Conservation (phyloP, 768 basidiomycete genomes). For the Favolaschia claudopus region DNA sequence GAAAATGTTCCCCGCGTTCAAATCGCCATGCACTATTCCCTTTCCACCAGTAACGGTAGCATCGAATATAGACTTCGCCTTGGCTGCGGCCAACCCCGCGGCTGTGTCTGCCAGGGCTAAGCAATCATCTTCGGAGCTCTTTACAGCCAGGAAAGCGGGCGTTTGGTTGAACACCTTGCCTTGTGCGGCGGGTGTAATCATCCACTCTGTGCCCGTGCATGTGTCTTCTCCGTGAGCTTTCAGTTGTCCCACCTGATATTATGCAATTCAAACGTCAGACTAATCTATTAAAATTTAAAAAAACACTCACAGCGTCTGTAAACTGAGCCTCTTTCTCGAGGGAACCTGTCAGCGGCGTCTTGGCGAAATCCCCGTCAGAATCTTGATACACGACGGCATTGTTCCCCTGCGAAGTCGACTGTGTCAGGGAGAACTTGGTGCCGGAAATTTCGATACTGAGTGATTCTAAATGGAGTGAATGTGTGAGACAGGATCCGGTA, state of each 20-base stretch:
- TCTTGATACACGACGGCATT: neutral
- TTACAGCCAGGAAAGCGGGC: neutral
- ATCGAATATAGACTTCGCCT: neutral
- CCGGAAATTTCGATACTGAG: neutral
- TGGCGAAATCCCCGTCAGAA: neutral
- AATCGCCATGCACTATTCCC: neutral
- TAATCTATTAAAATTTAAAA: neutral
- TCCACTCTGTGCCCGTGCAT: neutral
- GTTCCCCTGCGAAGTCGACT: neutral
- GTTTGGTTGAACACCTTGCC: neutral
- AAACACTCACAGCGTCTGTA: neutral
- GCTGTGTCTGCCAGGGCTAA: neutral
- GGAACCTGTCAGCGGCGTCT: too few species aligned
- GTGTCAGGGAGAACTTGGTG: neutral
- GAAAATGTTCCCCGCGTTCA: neutral
- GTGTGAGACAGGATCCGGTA: neutral
- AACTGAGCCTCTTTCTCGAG: neutral
- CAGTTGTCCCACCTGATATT: neutral
- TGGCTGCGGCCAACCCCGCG: neutral
- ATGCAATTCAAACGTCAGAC: neutral
- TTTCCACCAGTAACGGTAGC: too few species aligned
- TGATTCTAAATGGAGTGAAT: neutral
- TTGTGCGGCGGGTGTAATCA: neutral
- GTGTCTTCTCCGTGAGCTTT: neutral
- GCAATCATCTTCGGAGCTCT: neutral